These are phyloP conservation scores for Pseudogymnoascus destructans DNA, from an alignment of 2,329 filamentous ascomycete species.

Conservation along the genomic window DNA sequence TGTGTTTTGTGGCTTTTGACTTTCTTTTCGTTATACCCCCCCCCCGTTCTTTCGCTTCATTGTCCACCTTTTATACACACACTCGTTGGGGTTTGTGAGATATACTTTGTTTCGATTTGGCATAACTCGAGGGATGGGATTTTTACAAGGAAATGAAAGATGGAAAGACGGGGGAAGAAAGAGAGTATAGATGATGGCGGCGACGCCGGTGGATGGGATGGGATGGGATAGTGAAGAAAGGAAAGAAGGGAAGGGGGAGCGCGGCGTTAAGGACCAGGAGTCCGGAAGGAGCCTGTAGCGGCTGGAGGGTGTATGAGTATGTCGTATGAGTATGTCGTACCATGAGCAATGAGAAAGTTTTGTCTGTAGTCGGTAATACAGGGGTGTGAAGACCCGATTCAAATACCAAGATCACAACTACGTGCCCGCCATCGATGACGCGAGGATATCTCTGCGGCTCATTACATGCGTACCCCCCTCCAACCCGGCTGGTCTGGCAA, in stretches of 20 bases:
- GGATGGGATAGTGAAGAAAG: background rate
- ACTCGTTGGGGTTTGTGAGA: conserved; percentile 5
- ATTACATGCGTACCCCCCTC: background rate
- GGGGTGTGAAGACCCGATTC: background rate
- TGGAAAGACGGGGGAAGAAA: background rate
- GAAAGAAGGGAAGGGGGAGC: background rate
- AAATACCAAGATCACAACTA: background rate
- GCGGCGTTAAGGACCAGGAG: background rate
- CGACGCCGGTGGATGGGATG: background rate
- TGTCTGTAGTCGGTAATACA: background rate
- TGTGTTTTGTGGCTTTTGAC: conserved; percentile 3
- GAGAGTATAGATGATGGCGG: background rate
- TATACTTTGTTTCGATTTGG: conserved; percentile 3
- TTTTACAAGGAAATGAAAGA: background rate
- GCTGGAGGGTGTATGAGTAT: background rate
- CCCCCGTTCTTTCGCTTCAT: conserved; percentile 10
- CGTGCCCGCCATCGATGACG: too few relatives aligned
- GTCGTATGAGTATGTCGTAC: conserved; percentile 8
- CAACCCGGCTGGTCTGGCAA: conserved; percentile 33
- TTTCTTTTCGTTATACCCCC: conserved; percentile 11
- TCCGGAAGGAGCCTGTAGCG: background rate
- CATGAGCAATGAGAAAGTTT: background rate
- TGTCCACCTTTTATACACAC: background rate
- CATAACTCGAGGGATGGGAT: background rate
- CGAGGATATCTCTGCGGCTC: too few relatives aligned